A percentile compares a stretch with the other conserved stretches of the same genome.
Conservation (phyloP, 495 filamentous ascomycete genomes). For the Trichoderma erinaceum region DNA sequence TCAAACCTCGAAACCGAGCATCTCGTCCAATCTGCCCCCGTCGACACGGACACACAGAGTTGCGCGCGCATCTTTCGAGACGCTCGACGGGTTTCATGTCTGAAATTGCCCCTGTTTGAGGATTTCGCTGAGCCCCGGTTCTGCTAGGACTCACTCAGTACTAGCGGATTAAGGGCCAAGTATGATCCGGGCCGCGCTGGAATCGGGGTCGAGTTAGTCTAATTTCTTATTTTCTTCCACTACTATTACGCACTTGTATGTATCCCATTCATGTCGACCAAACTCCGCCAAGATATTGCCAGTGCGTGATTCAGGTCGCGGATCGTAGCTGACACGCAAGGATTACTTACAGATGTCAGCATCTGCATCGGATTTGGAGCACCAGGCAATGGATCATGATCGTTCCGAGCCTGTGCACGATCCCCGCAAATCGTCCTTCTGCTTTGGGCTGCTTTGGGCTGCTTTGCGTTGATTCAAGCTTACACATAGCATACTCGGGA, state of each 20-base stretch:
- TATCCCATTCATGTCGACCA: too few relatives aligned
- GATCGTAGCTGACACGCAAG: background rate
- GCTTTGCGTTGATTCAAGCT: background rate
- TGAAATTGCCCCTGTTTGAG: slow-evolving; percentile 9
- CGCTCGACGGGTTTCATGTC: background rate
- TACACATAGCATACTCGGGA: background rate
- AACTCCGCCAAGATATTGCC: background rate
- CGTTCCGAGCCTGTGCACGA: too few relatives aligned
- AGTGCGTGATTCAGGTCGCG: background rate
- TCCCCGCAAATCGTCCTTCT: too few relatives aligned
- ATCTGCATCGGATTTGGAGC: too few relatives aligned
- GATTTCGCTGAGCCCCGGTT: background rate
- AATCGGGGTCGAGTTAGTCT: background rate
- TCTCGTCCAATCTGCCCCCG: background rate
- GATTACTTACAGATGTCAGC: too few relatives aligned
- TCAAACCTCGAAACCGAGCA: background rate
- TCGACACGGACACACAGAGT: background rate
- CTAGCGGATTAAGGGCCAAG: background rate
- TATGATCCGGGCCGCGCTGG: background rate
- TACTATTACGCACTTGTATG: too few relatives aligned
- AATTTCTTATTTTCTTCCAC: background rate
- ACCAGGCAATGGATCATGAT: too few relatives aligned
- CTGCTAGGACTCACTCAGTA: background rate
- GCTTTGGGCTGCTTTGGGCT: background rate
- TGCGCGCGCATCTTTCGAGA: background rate